Evolutionary conservation across 1,284 basidiomycete species (phyloP).

Genomic region (Cryptococcus jaspeensis): DNA sequence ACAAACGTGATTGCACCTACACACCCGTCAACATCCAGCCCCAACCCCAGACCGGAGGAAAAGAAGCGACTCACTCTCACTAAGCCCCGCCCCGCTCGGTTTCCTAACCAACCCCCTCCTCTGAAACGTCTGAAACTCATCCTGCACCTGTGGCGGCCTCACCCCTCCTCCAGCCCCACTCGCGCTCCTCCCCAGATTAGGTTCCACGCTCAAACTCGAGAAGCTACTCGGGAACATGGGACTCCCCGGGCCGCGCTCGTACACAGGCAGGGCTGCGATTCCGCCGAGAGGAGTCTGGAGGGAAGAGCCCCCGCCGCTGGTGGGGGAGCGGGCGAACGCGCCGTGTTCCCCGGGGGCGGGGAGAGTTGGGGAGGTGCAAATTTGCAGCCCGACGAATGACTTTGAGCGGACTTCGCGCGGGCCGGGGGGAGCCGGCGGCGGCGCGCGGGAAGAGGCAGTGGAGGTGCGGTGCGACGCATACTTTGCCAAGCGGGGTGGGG

Average conservation of each 20-base stretch:
- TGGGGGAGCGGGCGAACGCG: not conserved
- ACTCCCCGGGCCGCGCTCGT: constrained; percentile 43
- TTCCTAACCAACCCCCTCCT: constrained; percentile 34
- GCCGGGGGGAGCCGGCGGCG: not conserved
- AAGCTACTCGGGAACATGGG: constrained; percentile 48
- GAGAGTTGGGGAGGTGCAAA: constrained; percentile 31
- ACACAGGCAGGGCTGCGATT: constrained; percentile 19
- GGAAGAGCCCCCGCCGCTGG: not conserved
- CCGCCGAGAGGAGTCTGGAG: constrained; percentile 7
- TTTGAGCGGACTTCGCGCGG: constrained; percentile 20
- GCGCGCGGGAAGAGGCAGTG: not conserved
- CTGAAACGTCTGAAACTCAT: constrained; percentile 7
- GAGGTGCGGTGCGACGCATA: not conserved
- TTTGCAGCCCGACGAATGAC: constrained; percentile 47
- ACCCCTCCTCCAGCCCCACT: constrained; percentile 25
- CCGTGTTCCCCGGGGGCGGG: not conserved
- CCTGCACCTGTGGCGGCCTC: constrained; percentile 6
- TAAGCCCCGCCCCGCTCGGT: constrained; percentile 42
- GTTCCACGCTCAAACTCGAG: constrained; percentile 35
- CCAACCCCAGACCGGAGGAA: not conserved
- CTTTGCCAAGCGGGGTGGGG: not conserved
- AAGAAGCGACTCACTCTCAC: constrained; percentile 44
- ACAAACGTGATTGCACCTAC: constrained; percentile 48
- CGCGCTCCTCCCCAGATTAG: constrained; percentile 44
- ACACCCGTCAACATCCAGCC: not conserved